Percentiles rank a stretch among this genome's conserved stretches.
Conservation (phyloP, 352 stramenopile species). For the Aphanomyces stellatus region DNA sequence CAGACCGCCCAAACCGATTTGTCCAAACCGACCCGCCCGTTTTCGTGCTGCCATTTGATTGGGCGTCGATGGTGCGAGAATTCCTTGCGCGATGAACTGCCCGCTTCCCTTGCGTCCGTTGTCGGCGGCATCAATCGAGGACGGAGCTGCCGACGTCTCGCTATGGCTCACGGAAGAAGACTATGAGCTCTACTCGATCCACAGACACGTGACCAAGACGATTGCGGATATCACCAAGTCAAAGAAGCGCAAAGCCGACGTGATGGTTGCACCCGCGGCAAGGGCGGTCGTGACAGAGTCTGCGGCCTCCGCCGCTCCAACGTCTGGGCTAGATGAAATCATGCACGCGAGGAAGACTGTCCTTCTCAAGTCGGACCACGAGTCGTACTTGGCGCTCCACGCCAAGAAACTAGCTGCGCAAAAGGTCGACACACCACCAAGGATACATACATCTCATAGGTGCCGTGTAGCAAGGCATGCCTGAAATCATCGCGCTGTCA, state of each 20-base stretch:
- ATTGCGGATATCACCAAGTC: neutral
- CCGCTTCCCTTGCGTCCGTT: neutral
- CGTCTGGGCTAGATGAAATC: neutral
- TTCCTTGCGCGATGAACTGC: neutral
- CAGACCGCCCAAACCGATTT: too few relatives aligned
- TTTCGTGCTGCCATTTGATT: too few relatives aligned
- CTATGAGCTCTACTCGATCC: conserved; percentile 6
- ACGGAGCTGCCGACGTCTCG: neutral
- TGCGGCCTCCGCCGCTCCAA: neutral
- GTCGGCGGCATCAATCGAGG: too few relatives aligned
- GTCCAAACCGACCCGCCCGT: too few relatives aligned
- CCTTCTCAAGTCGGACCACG: neutral
- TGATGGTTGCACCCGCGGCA: too few relatives aligned
- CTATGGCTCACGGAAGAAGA: conserved; percentile 7
- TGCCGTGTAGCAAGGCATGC: too few relatives aligned
- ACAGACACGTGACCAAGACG: neutral
- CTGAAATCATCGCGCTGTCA: conserved; percentile 8
- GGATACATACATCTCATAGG: too few relatives aligned
- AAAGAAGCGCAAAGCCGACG: neutral
- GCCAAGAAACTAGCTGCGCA: conserved; percentile 1
- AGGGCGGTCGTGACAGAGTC: neutral
- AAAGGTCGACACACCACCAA: neutral
- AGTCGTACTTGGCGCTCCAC: neutral
- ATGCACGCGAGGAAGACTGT: conserved; percentile 8
- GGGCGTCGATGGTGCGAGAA: too few relatives aligned